Evolutionary conservation across 1,139 yeast species (phyloP), one percentile per base, ranked within the genome.

Genomic region (Blastobotrys ciferrii): DNA sequence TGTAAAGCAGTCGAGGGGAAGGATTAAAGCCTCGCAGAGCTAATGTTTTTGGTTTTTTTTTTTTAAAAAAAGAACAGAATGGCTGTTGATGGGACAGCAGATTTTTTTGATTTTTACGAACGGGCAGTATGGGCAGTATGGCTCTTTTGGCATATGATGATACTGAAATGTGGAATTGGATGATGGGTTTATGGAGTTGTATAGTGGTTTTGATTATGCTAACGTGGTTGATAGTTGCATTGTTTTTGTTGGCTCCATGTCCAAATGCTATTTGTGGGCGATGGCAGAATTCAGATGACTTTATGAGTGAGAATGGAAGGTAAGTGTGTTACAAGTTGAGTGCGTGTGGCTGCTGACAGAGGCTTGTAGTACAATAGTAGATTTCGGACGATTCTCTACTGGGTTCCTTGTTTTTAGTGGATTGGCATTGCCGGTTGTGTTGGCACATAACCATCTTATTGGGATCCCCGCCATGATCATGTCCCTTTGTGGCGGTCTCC

Each of bases 361-460:
- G 28, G 19, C 18, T n/a, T 43, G 45, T 32, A 67, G 73, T 50
- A 63, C 73, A 32, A 65, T 72, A 17, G 73, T 72, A 49, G 95
- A 87, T 61, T 69, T 78, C 52, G 94, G 92, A 12, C 77, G 82
- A 55, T 87, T 84, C 59, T 46, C 77, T 7, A 79, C 91, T 7
- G 88, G 88, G 17, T 78, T 84, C 53, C 68, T 87, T 50, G 72
- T 86, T 31, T 71, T 80, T 3, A 74, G 86, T 2, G 95, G 88
- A 2, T 60, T 84, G n/a, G 80, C 77, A 14, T 69, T 85, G 51
- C 91, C 95, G 1, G 58, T 85, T 1, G 69, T 84, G 37, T 72
- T 85, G 45, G 80, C 80, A 51, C 94, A 87, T 62, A 77, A 84
- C 32, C 75, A 74, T 52, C 71, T 82, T 17, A 74, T 87, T 56